Evolutionary conservation across 148 eudicot genomes (phyloP).

Genomic region (Gaultheria prostrata): DNA sequence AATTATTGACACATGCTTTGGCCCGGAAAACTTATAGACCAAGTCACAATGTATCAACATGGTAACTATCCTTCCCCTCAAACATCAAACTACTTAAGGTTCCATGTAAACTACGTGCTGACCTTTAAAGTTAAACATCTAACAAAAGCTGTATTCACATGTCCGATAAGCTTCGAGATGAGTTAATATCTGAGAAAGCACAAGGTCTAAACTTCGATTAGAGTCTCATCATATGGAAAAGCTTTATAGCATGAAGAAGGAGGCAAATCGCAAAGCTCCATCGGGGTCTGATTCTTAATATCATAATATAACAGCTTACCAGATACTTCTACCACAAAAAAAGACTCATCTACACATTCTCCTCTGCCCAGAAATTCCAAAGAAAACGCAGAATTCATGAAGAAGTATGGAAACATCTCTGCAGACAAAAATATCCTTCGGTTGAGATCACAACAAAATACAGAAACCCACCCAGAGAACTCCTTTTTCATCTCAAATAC

Average conservation of each 20-base stretch:
- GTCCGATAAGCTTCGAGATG: background rate
- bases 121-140: background rate
- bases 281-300: background rate
- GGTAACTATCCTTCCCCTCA: background rate
- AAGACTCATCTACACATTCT: constrained; percentile 8
- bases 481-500: constrained; percentile 14
- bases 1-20: background rate
- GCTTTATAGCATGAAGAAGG: background rate
- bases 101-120: background rate
- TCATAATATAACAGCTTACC: background rate
- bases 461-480: constrained; percentile 13
- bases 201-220: background rate
- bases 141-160: background rate
- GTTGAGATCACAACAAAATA: constrained; percentile 9
- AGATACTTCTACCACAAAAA: constrained; percentile 1
- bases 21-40: background rate
- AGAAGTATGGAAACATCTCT: background rate
- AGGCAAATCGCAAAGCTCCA: background rate
- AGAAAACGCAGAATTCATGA: background rate
- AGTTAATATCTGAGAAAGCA: background rate
- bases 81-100: background rate
- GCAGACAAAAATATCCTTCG: background rate
- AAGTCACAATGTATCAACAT: background rate
- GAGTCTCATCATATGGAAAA: constrained; percentile 7
- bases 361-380: constrained; percentile 8